phyloP scores from a whole-genome alignment of 2,329 filamentous ascomycete genomes.

The Colletotrichum sp. region DNA sequence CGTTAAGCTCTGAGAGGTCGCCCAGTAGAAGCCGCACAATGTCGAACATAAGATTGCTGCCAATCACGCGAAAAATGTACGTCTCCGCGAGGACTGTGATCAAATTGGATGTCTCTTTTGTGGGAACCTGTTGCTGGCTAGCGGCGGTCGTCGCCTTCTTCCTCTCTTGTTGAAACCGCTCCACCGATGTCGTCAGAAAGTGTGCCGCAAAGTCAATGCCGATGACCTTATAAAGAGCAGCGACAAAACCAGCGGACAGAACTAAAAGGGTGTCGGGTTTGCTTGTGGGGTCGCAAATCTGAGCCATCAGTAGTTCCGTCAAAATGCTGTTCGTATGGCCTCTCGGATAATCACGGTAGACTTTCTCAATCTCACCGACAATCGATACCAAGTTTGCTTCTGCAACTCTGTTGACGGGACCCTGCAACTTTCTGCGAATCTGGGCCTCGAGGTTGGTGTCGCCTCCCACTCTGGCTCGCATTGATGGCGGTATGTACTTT shows the following conservation, averaged over 20 bases:
- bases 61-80: conserved; percentile 90
- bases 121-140: conserved; percentile 30
- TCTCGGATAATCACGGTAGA: conserved; percentile 86
- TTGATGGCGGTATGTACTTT: conserved; percentile 91
- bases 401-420: conserved; percentile 89
- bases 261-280: conserved; percentile 91
- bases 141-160: conserved; percentile 41
- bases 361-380: conserved; percentile 77
- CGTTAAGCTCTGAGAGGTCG: conserved; percentile 82
- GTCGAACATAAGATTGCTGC: conserved; percentile 85
- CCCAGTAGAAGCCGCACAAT: conserved; percentile 81
- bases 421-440: conserved; percentile 82
- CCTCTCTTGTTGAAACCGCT: conserved; percentile 74
- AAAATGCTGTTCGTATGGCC: conserved; percentile 85
- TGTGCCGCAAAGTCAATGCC: conserved; percentile 91
- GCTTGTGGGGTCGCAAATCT: conserved; percentile 78
- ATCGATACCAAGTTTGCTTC: conserved; percentile 90
- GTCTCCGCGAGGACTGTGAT: conserved; percentile 84
- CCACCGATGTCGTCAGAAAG: conserved; percentile 78
- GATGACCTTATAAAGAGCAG: conserved; percentile 84
- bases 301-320: conserved; percentile 77
- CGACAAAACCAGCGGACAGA: conserved; percentile 86
- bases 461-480: conserved; percentile 67
- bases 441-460: conserved; percentile 72
- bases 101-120: conserved; percentile 76